Evolutionary conservation across 83 land plant species (phyloP).

Genomic region (Picea abies): DNA sequence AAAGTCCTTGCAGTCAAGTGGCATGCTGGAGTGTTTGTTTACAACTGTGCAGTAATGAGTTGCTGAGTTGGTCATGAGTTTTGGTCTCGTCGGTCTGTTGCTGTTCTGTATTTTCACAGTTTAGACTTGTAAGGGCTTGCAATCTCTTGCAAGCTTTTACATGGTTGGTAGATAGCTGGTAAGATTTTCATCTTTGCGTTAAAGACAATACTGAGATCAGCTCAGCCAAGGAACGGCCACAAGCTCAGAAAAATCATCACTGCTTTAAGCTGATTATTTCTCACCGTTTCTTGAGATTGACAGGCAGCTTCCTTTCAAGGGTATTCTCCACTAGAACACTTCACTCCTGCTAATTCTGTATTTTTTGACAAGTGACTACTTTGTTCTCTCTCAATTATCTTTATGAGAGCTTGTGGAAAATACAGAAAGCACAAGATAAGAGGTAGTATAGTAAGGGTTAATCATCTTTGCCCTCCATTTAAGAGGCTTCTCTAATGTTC

Average conservation of each 20-base stretch:
- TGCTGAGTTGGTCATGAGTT: slow-evolving; percentile 27
- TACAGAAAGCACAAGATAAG: slow-evolving; percentile 5
- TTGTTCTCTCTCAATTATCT: slow-evolving; percentile 5
- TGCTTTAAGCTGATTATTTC: background rate
- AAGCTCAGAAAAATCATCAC: background rate
- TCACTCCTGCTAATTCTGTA: slow-evolving; percentile 18
- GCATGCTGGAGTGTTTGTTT: slow-evolving; percentile 45
- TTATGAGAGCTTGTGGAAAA: slow-evolving; percentile 15
- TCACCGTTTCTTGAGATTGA: slow-evolving; percentile 9
- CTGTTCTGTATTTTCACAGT: background rate
- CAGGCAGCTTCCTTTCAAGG: slow-evolving; percentile 11
- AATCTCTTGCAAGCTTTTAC: slow-evolving; percentile 2
- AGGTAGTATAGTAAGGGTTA: slow-evolving; percentile 16
- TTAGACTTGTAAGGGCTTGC: slow-evolving; percentile 16
- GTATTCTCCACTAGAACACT: slow-evolving; percentile 17
- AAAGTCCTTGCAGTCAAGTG: slow-evolving; percentile 33
- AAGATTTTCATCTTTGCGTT: slow-evolving; percentile 16
- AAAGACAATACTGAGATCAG: slow-evolving; percentile 3
- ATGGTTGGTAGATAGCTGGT: slow-evolving; percentile 7
- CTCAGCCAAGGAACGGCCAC: slow-evolving; percentile 16
- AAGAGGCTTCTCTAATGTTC: slow-evolving; percentile 11
- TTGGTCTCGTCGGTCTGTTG: slow-evolving; percentile 8
- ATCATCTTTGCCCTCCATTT: background rate
- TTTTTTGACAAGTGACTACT: slow-evolving; percentile 15
- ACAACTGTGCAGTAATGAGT: slow-evolving; percentile 67